Conservation (phyloP, 1,284 basidiomycete genomes). For the Microbotryum silenes-acaulis region DNA sequence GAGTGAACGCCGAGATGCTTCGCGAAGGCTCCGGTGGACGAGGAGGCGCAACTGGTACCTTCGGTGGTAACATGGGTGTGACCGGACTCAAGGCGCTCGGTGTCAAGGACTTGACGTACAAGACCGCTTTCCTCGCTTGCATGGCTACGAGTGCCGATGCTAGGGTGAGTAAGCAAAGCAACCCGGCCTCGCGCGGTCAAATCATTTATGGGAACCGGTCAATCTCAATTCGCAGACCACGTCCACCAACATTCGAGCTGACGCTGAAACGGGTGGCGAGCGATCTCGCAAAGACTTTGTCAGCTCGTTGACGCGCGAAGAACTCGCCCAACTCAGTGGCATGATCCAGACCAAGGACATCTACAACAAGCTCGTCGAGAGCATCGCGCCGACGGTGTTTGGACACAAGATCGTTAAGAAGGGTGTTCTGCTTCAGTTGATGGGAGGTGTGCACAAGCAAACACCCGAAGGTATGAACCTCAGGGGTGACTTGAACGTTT, state of each 20-base stretch:
- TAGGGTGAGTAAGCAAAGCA: conserved; percentile 51
- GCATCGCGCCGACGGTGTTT: conserved; percentile 96
- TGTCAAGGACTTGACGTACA: conserved; percentile 92
- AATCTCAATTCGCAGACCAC: conserved; percentile 49
- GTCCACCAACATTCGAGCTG: conserved; percentile 72
- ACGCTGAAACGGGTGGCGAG: conserved; percentile 69
- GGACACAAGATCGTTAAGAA: conserved; percentile 99
- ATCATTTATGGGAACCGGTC: neutral
- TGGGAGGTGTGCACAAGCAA: conserved; percentile 99
- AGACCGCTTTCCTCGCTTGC: conserved; percentile 96
- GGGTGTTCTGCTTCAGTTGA: conserved; percentile 89
- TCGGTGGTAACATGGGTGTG: conserved; percentile 72
- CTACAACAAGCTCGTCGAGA: conserved; percentile 84
- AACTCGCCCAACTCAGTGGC: conserved; percentile 84
- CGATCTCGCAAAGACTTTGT: conserved; percentile 57
- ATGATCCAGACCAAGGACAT: conserved; percentile 95
- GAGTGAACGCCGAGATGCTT: conserved; percentile 88
- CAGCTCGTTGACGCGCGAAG: conserved; percentile 79
- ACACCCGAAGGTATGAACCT: conserved; percentile 94
- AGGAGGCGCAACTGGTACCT: conserved; percentile 52
- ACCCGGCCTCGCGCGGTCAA: no score
- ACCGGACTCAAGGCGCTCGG: conserved; percentile 90
- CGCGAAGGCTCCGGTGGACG: conserved; percentile 64
- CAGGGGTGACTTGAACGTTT: conserved; percentile 96
- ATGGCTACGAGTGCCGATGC: conserved; percentile 90